Evolutionary conservation across 306 rosid genomes (phyloP), one percentile per base, ranked within the genome.

Genomic region (Geum urbanum): DNA sequence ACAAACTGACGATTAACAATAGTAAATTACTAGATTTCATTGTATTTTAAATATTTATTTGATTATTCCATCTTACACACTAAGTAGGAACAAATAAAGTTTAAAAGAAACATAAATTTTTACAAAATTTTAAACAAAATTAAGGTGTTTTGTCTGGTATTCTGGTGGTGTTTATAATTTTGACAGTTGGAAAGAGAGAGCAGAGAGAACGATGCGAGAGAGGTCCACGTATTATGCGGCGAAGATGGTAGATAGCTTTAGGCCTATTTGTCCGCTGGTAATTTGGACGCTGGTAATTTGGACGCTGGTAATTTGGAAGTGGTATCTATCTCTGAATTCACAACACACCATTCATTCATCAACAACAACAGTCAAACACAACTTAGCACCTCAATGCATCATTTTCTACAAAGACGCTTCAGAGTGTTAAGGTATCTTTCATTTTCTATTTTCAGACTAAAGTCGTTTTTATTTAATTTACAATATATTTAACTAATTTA

Each of bases 181-280:
- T 3, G 20, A 22, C 18, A 67, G 46, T 65, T 51, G 11, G 35
- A 39, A n/a, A 48, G 27, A 53, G 37, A 54, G 10, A 9, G 67
- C 72, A 82, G 68, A 58, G 84, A 84, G 78, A 84, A 73, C 90
- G 74, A 91, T 78, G 88, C 20, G 83, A 71, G 78, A 91, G 83
- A 81, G 76, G 56, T 85, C 78, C 91, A 88, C 91, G 91, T 81
- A 81, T 78, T 86, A 72, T 81, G 95, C 95, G 92, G 89, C 90
- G 82, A 81, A 66, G 84, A 8, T 22, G 55, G 55, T 79, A 74
- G 76, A 75, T 71, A 72, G 83, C 61, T 87, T 86, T 59, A 65
- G 71, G 18, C 47, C 61, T 11, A 0, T 71, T 89, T 92, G 87
- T 87, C 89, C 53, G n/a, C 22, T 79, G 65, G 85, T 54, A 58